Conservation (phyloP, 306 rosid genomes). For the Acacia confusa region DNA sequence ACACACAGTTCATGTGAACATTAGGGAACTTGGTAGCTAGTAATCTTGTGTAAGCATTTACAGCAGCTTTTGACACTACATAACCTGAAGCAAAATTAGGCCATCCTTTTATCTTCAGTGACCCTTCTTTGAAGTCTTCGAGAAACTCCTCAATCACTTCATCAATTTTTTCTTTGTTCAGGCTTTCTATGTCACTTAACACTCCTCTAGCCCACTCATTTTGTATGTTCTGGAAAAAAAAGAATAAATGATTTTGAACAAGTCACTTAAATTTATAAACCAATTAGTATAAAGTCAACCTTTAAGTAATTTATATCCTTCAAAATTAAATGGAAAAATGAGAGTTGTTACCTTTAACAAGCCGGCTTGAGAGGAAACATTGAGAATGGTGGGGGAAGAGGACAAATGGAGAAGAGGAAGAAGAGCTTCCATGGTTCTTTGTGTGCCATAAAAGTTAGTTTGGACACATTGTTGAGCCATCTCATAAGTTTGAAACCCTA, state of each 20-base stretch:
- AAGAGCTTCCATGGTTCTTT: constrained; percentile 52
- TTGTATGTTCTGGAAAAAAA: neutral
- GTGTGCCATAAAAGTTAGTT: constrained; percentile 55
- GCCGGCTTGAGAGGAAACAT: constrained; percentile 39
- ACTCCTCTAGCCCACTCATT: neutral
- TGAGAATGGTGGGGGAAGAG: constrained; percentile 58
- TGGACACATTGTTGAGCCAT: constrained; percentile 47
- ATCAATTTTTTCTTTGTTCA: neutral
- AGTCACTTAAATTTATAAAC: neutral
- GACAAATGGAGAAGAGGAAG: constrained; percentile 57
- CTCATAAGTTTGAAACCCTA: constrained; percentile 34
- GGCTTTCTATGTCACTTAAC: neutral
- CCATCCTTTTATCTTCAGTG: neutral
- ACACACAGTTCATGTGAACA: neutral
- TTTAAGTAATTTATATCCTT: neutral
- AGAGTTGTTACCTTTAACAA: constrained; percentile 33
- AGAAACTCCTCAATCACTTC: neutral
- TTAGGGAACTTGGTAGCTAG: neutral
- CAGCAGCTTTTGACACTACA: neutral
- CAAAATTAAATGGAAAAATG: neutral
- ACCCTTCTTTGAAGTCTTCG: neutral
- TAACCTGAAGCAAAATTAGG: neutral
- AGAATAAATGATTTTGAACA: neutral
- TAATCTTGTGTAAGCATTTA: neutral
- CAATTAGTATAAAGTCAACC: neutral